A percentile compares a stretch with the other conserved stretches of the same genome.
These are phyloP conservation scores for Gremmenia infestans DNA, from an alignment of 2,329 filamentous ascomycete genomes.

Conservation along the genomic window DNA sequence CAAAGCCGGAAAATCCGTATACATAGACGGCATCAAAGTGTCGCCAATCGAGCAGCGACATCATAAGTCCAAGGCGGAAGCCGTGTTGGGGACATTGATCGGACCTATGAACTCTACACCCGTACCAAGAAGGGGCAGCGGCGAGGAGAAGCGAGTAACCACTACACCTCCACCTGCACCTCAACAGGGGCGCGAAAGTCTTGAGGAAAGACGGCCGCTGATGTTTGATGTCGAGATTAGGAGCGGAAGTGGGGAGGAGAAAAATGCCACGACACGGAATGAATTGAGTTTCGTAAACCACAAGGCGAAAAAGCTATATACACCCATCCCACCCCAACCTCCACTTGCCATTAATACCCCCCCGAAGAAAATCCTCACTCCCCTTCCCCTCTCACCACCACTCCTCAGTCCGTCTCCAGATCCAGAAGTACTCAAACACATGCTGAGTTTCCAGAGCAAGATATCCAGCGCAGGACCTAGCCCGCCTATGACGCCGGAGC, in stretches of 20 bases:
- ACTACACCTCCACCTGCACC: no score
- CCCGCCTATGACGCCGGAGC: neutral
- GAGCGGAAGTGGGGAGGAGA: neutral
- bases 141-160: neutral
- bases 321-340: neutral
- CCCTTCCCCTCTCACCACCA: neutral
- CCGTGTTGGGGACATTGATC: neutral
- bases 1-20: neutral
- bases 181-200: neutral
- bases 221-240: neutral
- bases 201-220: neutral
- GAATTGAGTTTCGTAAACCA: neutral
- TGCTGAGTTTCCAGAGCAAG: neutral
- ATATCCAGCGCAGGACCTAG: neutral
- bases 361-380: neutral
- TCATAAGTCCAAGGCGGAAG: neutral
- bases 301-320: neutral
- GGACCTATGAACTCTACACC: neutral
- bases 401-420: neutral
- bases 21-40: neutral
- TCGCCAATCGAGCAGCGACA: neutral
- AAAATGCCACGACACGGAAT: neutral
- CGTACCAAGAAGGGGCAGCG: neutral
- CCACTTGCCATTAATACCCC: neutral
- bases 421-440: neutral